phyloP scores from a whole-genome alignment of 2,329 filamentous ascomycete genomes.

The Cladosporium sp. region DNA sequence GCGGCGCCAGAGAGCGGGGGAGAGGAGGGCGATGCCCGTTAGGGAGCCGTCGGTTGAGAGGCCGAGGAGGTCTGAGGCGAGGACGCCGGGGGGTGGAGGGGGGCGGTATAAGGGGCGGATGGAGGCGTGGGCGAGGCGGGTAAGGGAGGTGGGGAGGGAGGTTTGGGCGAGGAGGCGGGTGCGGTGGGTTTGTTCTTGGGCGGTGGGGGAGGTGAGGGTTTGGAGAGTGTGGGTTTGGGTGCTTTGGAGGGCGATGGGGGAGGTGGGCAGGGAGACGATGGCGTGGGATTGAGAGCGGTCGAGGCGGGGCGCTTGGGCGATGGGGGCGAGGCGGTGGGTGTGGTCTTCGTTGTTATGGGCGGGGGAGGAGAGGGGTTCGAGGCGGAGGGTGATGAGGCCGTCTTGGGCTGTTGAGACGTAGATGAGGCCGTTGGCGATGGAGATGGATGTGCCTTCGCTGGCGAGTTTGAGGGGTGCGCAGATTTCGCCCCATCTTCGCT shows the following conservation, averaged over 20 bases:
- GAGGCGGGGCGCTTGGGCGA: constrained; percentile 18
- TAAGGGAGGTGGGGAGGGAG: constrained; percentile 35
- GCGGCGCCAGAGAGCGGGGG: constrained; percentile 57
- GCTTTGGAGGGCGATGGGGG: constrained; percentile 16
- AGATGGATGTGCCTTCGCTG: constrained; percentile 43
- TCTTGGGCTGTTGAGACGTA: constrained; percentile 50
- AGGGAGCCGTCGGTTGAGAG: constrained; percentile 48
- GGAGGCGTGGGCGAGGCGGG: constrained; percentile 46
- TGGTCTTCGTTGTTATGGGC: constrained; percentile 26
- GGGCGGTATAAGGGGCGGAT: constrained; percentile 33
- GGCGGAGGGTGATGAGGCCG: constrained; percentile 46
- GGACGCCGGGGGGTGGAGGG: constrained; percentile 33
- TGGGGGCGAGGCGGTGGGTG: constrained; percentile 24
- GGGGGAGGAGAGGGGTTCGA: constrained; percentile 29
- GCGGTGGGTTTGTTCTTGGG: not conserved
- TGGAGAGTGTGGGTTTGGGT: constrained; percentile 23
- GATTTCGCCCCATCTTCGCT: constrained; percentile 23
- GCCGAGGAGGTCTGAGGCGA: constrained; percentile 43
- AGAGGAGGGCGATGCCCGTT: constrained; percentile 58
- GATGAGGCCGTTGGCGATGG: constrained; percentile 41
- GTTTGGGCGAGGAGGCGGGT: constrained; percentile 34
- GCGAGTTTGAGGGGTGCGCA: constrained; percentile 27
- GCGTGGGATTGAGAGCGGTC: constrained; percentile 21
- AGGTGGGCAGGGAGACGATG: constrained; percentile 5
- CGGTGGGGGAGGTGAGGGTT: constrained; percentile 18